phyloP scores from a whole-genome alignment of 768 basidiomycete species.

The Auricularia cornea region DNA sequence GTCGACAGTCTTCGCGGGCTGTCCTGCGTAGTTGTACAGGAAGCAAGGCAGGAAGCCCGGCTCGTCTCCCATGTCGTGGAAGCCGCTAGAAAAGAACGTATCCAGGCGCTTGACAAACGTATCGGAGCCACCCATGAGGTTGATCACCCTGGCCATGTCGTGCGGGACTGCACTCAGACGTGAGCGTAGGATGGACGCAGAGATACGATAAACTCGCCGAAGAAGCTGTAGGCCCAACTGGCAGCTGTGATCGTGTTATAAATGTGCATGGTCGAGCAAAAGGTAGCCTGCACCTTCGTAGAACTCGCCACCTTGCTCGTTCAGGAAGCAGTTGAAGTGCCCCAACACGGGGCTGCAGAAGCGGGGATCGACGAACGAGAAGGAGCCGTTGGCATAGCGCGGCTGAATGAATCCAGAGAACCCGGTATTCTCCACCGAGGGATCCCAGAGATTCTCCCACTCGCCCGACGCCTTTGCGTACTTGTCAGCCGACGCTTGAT shows the following conservation, averaged over 20 bases:
- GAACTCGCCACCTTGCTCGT: conserved; percentile 7
- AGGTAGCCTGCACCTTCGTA: conserved; percentile 1
- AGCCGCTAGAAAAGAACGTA: conserved; percentile 9
- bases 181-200: no score
- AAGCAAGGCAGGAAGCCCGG: not conserved
- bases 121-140: conserved; percentile 9
- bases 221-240: conserved; percentile 13
- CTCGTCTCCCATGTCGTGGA: conserved; percentile 4
- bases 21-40: conserved; percentile 14
- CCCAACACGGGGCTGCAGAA: conserved; percentile 11
- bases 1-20: conserved; percentile 12
- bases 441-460: conserved; percentile 11
- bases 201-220: conserved; percentile 1
- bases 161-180: conserved; percentile 10
- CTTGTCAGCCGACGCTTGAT: not conserved
- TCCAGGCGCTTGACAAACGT: conserved; percentile 10
- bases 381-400: conserved; percentile 9
- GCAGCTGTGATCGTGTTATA: not conserved
- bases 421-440: conserved; percentile 4
- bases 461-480: conserved; percentile 9
- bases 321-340: conserved; percentile 10
- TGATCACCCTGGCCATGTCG: conserved; percentile 10
- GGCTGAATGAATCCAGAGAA: conserved; percentile 14
- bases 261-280: no score
- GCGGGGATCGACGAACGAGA: conserved; percentile 9